These are phyloP conservation scores for Zygosaccharomyces bailii DNA, from an alignment of 805 yeast species.

Conservation along the genomic window DNA sequence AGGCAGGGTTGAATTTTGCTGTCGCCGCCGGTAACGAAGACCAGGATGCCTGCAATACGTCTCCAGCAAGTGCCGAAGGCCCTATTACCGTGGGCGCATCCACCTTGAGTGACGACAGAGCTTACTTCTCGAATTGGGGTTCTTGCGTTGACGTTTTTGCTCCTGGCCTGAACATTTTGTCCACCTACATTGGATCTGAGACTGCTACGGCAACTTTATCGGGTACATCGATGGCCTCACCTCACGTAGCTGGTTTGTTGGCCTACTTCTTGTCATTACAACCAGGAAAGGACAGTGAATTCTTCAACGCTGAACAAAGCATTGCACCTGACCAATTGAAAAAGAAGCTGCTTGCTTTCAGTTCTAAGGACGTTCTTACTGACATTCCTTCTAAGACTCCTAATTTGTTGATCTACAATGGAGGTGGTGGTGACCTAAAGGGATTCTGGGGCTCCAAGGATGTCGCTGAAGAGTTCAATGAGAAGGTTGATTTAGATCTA, in stretches of 20 bases:
- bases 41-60: slow-evolving; percentile 86
- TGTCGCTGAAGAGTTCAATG: slow-evolving; percentile 7
- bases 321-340: slow-evolving; percentile 73
- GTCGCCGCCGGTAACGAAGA: slow-evolving; percentile 97
- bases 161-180: slow-evolving; percentile 87
- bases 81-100: slow-evolving; percentile 96
- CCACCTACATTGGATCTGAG: slow-evolving; percentile 77
- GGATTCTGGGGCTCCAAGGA: slow-evolving; percentile 51
- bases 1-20: slow-evolving; percentile 85
- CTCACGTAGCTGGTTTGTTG: slow-evolving; percentile 89
- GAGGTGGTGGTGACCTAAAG: slow-evolving; percentile 70
- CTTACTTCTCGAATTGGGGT: slow-evolving; percentile 94
- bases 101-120: slow-evolving; percentile 82
- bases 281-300: slow-evolving; percentile 68
- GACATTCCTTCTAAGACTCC: slow-evolving; percentile 75
- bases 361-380: slow-evolving; percentile 54
- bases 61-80: slow-evolving; percentile 83
- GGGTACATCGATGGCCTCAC: slow-evolving; percentile 98
- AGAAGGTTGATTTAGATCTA: slow-evolving; percentile 12
- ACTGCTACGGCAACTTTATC: slow-evolving; percentile 77
- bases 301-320: slow-evolving; percentile 45
- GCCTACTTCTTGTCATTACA: slow-evolving; percentile 85
- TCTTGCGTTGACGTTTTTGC: slow-evolving; percentile 95
- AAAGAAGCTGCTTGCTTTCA: slow-evolving; percentile 67
- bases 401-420: slow-evolving; percentile 72